Percentiles rank a stretch among this genome's conserved stretches.
phyloP scores from a whole-genome alignment of 1,284 basidiomycete genomes.

The Mycena sp. region DNA sequence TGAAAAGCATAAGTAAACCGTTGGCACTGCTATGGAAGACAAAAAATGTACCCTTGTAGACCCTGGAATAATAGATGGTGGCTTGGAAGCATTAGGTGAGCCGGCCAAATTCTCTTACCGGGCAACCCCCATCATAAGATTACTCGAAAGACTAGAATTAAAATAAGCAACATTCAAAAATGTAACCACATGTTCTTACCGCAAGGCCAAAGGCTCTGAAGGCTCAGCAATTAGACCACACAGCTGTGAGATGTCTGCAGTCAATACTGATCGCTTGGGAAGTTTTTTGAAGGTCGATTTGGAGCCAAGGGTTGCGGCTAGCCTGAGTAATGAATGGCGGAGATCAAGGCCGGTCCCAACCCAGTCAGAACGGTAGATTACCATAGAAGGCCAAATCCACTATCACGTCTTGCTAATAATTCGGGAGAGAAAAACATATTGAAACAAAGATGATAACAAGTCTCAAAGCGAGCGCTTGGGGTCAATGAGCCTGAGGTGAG shows the following conservation, averaged over 20 bases:
- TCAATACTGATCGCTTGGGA: conserved; percentile 80
- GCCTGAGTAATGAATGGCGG: conserved; percentile 67
- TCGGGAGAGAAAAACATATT: conserved; percentile 83
- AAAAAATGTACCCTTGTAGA: conserved; percentile 70
- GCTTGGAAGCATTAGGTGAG: not conserved
- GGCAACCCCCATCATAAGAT: conserved; percentile 87
- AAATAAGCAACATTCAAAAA: not conserved
- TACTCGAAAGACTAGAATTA: conserved; percentile 72
- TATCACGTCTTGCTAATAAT: conserved; percentile 76
- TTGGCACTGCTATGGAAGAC: not conserved
- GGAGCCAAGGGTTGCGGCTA: conserved; percentile 88
- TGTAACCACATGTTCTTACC: not conserved
- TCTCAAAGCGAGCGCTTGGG: too few species aligned
- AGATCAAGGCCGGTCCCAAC: not conserved
- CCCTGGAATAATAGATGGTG: conserved; percentile 47
- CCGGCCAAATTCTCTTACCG: conserved; percentile 60
- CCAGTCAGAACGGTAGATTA: conserved; percentile 38
- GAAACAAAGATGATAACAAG: not conserved
- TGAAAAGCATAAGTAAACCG: conserved; percentile 41
- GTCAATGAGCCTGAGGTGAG: not conserved
- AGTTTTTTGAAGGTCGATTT: conserved; percentile 86
- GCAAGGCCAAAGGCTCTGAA: conserved; percentile 84
- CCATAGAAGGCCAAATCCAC: conserved; percentile 85
- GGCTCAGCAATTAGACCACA: conserved; percentile 85
- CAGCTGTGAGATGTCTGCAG: conserved; percentile 81